Evolutionary conservation across 441 rosid species (phyloP).

Genomic region (Erodium chrysanthum): DNA sequence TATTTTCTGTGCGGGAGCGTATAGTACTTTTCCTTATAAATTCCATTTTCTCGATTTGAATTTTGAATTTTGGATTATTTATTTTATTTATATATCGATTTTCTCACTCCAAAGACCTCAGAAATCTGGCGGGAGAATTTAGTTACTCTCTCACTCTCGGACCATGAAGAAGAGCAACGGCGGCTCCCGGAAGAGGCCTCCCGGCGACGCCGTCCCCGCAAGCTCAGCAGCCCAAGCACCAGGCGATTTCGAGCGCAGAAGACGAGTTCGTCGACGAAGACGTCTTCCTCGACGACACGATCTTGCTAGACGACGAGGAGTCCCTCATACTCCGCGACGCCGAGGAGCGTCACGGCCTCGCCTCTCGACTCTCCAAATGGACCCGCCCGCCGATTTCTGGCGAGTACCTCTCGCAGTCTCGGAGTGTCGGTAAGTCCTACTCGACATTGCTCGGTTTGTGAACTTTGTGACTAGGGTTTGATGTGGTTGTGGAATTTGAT

Average conservation of each 20-base stretch:
- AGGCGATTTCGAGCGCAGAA: constrained; percentile 31
- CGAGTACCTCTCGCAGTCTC: constrained; percentile 42
- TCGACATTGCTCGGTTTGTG: neutral
- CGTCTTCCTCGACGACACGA: constrained; percentile 68
- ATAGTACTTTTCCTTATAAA: neutral
- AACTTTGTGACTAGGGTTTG: constrained; percentile 8
- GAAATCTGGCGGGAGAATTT: constrained; percentile 33
- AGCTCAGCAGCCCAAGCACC: constrained; percentile 38
- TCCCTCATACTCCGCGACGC: constrained; percentile 57
- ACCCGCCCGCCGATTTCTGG: constrained; percentile 58
- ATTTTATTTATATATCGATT: too few species aligned
- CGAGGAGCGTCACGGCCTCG: constrained; percentile 55
- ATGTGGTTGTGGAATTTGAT: constrained; percentile 9
- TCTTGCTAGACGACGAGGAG: constrained; percentile 38
- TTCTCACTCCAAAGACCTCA: too few species aligned
- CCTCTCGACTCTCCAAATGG: constrained; percentile 63
- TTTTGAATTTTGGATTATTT: neutral
- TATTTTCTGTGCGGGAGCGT: neutral
- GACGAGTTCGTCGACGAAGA: constrained; percentile 85
- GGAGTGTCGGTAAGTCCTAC: constrained; percentile 46
- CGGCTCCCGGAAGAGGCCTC: constrained; percentile 51
- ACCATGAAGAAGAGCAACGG: constrained; percentile 34
- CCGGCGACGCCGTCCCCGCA: constrained; percentile 31
- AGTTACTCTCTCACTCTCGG: neutral
- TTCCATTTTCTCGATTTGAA: neutral